Base-by-base conservation (phyloP, 768 basidiomycete genomes). In the Inosperma sp. region DNA sequence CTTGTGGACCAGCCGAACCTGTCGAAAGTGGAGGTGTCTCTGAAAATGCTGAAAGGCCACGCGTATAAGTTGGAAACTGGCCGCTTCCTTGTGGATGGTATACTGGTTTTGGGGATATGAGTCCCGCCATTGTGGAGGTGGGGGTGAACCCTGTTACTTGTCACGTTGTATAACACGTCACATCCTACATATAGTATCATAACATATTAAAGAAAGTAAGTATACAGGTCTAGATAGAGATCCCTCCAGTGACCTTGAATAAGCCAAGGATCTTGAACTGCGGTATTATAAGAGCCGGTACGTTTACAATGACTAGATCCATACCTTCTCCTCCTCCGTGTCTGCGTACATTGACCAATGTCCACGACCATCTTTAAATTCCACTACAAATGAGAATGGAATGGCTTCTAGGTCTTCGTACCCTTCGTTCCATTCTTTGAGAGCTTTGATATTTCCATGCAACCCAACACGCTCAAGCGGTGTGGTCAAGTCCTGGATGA, bases 381-480 rank as follows among this genome's bases (percentile, higher is more conserved):
- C 82, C 22, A 86, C 65, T 2, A 78, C 84, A 65, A 86, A 84
- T 1, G 84, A 83, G 51, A 81, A 72, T 3, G 81, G 75, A 44
- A 86, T 83, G 8, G 83, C 76, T 60, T 81, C 74, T 27, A 86
- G 63, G 39, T 84, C 81, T 50, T 86, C 84, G 51, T 79, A 83
- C 5, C 84, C 84, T 49, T 86, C 80, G 49, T 78, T 71, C 78
- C 82, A 83, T 57, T 86, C 84, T 51, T 72, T 72, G 46, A 84
- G 55, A 7, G 66, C 76, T 37, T 63, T 66, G 13, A 83, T 59
- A 7, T 70, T 66, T 7, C 76, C 77, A 4, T 73, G 69, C 34
- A 86, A 63, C 30, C 74, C 63, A n/a, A 82, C 45, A 36, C 73
- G 62, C 29, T 78, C 76, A 48, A 77, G 47, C 8, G 65, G 57